Evolutionary conservation across 2,329 filamentous ascomycete genomes (phyloP).

Genomic region (Teratosphaeria epicoccoides): DNA sequence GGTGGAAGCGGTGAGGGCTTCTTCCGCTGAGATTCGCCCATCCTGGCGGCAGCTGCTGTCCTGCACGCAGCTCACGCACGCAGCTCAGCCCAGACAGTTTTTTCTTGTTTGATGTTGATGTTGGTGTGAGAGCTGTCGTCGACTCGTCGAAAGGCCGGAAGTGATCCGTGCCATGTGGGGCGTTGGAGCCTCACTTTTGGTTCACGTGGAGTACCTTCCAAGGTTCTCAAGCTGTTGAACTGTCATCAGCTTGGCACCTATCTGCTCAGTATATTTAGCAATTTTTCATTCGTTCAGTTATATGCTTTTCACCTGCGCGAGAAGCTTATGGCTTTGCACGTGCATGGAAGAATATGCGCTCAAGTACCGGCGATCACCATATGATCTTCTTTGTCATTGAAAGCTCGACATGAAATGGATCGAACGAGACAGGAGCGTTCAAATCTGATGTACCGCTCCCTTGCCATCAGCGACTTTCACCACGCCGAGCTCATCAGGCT

Average conservation of each 20-base stretch:
- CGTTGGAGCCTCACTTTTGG: background rate
- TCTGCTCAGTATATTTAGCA: background rate
- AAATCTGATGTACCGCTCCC: background rate
- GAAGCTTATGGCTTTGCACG: background rate
- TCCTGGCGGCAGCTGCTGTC: background rate
- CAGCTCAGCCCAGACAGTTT: background rate
- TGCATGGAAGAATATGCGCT: background rate
- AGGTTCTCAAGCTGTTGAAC: background rate
- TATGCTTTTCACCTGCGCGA: background rate
- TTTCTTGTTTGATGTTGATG: background rate
- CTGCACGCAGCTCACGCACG: background rate
- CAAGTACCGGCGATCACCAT: no score
- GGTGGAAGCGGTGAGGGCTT: background rate
- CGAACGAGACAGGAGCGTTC: background rate
- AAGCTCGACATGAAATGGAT: background rate
- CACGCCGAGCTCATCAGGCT: background rate
- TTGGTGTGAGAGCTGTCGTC: background rate
- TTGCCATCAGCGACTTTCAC: background rate
- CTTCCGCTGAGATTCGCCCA: background rate
- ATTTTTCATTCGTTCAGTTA: background rate
- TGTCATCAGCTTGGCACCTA: background rate
- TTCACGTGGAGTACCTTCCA: background rate
- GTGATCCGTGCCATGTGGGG: background rate
- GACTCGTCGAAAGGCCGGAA: background rate
- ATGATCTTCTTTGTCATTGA: background rate